Evolutionary conservation across 768 basidiomycete species (phyloP).

Genomic region (Lactarius hatsudake): DNA sequence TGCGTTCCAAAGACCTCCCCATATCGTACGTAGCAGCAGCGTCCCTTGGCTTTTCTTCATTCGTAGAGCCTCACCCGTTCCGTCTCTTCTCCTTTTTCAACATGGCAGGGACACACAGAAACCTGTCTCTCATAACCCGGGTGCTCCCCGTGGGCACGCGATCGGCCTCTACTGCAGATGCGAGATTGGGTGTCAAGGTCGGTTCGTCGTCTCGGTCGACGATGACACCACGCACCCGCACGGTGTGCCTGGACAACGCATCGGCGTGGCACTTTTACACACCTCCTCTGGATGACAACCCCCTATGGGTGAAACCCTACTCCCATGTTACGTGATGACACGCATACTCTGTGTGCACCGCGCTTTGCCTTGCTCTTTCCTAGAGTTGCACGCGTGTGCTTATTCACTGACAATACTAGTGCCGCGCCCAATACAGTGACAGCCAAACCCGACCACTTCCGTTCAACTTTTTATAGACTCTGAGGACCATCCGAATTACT

Average conservation of each 20-base stretch:
- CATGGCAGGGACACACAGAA: background rate
- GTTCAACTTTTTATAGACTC: background rate
- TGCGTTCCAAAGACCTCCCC: background rate
- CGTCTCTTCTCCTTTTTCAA: background rate
- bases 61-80: background rate
- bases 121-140: background rate
- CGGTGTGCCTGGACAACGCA: conserved; percentile 12
- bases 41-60: background rate
- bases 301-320: background rate
- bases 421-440: background rate
- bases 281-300: background rate
- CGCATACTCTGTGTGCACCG: background rate
- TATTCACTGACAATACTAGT: background rate
- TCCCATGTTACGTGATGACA: background rate
- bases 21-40: conserved; percentile 5
- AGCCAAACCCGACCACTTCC: background rate
- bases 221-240: conserved; percentile 9
- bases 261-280: background rate
- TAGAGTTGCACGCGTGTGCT: background rate
- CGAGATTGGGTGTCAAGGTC: background rate
- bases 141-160: background rate
- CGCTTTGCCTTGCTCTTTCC: background rate
- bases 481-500: background rate
- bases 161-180: background rate
- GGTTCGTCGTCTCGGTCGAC: conserved; percentile 8